These are phyloP conservation scores for Euphrasia arctica DNA, from an alignment of 305 asterid genomes.

Conservation along the genomic window DNA sequence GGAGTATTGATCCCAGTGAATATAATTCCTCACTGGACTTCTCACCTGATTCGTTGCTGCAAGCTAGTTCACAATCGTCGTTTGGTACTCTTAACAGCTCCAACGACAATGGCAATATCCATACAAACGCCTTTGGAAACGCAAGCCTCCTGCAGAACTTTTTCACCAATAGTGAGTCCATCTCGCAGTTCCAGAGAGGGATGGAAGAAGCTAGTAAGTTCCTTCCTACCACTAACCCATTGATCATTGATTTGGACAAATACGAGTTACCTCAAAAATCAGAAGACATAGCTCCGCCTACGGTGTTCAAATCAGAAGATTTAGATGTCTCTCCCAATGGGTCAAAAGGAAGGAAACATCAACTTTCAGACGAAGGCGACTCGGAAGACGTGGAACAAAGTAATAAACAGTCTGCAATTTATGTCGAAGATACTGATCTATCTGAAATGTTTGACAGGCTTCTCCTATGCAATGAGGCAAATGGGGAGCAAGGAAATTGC, in stretches of 20 bases:
- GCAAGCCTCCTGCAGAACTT: slow-evolving; percentile 40
- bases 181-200: slow-evolving; percentile 83
- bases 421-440: slow-evolving; percentile 67
- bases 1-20: slow-evolving; percentile 60
- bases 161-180: slow-evolving; percentile 63
- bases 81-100: slow-evolving; percentile 18
- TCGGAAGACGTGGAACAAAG: slow-evolving; percentile 59
- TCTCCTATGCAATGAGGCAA: slow-evolving; percentile 53
- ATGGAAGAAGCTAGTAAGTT: slow-evolving; percentile 93
- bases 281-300: slow-evolving; percentile 35
- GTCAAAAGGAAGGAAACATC: slow-evolving; percentile 77
- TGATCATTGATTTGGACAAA: slow-evolving; percentile 73
- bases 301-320: slow-evolving; percentile 53
- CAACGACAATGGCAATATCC: slow-evolving; percentile 29
- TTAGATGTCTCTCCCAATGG: slow-evolving; percentile 33
- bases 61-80: slow-evolving; percentile 27
- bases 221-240: slow-evolving; percentile 58
- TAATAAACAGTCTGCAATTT: slow-evolving; percentile 78
- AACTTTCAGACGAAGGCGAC: slow-evolving; percentile 50
- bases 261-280: slow-evolving; percentile 66
- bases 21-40: slow-evolving; percentile 35
- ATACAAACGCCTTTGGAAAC: slow-evolving; percentile 31
- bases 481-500: slow-evolving; percentile 31
- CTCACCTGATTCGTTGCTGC: slow-evolving; percentile 32
- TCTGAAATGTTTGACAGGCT: slow-evolving; percentile 81